Base-by-base conservation (phyloP, 2,329 filamentous ascomycete species). In the Davidsoniella neocaledoniae region DNA sequence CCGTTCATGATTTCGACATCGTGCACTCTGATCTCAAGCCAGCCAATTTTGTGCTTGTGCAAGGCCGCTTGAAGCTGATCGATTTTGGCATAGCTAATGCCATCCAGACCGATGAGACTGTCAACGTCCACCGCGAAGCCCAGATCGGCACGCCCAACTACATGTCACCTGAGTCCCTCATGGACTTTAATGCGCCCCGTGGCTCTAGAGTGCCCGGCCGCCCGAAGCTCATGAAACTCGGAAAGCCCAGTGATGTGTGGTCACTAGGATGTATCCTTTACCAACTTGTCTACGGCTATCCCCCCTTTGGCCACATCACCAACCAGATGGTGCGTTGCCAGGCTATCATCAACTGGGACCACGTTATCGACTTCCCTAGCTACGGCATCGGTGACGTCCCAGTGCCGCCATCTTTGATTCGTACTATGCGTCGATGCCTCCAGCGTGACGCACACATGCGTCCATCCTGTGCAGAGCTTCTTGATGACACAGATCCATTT, bases 31-130 rank as follows among this genome's bases (percentile, higher is more conserved):
- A 98, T 61, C 72, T 98, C 37, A 98, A 98, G 64, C 91, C 91
- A 0, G 88, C 88, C 58, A 98, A 98, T 63, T 98, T 98, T 62
- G 82, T 98, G 21, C 73, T 96, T 17, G 87, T 94, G 16, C 79
- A 87, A 60, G 91, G 91, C 21, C 77, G 82, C 23, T 71, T 98
- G 37, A 98, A 98, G 64, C 76, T 98, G 51, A 98, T 98, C 60
- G 91, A 98, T 66, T 98, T 98, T 63, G 91, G 91, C 58, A 98
- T 98, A 60, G 91, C 91, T 52, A 94, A 95, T 60, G 88, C 91
- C 46, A 98, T 98, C 58, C 84, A 94, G 65, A 85, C 81, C 1
- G 91, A 96, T 61, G 79, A 95, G 65, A 98, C 91, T 0, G 83
- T 95, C 64, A 98, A 98, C 57, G 88, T 98, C 9, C 91, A 98